A percentile compares a stretch with the other conserved stretches of the same genome.
phyloP scores from a whole-genome alignment of 2,329 filamentous ascomycete species.

The Arachnomyces sp. region DNA sequence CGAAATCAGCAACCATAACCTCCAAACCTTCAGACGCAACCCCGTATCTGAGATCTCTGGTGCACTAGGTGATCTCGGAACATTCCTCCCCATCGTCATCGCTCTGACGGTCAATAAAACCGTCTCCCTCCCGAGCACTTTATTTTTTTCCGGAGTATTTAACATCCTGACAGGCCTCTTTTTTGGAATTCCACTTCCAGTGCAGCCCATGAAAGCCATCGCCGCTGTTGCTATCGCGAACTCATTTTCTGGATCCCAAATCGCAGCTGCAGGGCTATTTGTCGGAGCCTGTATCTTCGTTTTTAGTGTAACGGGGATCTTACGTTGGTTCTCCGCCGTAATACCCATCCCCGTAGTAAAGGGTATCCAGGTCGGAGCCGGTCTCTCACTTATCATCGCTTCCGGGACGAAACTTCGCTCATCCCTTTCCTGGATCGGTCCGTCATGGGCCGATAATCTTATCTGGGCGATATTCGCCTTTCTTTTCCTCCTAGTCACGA shows the following conservation, averaged over 20 bases:
- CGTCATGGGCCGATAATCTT: conserved; percentile 66
- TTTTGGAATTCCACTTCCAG: conserved; percentile 84
- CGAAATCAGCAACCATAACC: conserved; percentile 41
- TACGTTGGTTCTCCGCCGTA: conserved; percentile 63
- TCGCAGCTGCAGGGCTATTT: conserved; percentile 74
- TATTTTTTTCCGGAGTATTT: conserved; percentile 81
- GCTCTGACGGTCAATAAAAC: conserved; percentile 71
- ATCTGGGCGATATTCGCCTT: conserved; percentile 71
- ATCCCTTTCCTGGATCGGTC: conserved; percentile 60
- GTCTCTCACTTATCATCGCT: conserved; percentile 71
- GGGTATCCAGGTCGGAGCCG: conserved; percentile 89
- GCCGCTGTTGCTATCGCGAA: conserved; percentile 78
- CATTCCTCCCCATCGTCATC: conserved; percentile 80
- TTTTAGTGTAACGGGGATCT: conserved; percentile 70
- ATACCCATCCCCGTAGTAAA: conserved; percentile 85
- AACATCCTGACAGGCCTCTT: conserved; percentile 74
- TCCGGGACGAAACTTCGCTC: conserved; percentile 63
- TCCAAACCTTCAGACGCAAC: conserved; percentile 47
- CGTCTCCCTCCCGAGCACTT: conserved; percentile 72
- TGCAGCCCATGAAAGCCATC: conserved; percentile 87
- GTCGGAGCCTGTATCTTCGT: conserved; percentile 67
- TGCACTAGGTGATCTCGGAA: conserved; percentile 81
- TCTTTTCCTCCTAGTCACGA: conserved; percentile 60
- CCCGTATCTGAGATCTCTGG: conserved; percentile 76
- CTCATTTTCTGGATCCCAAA: conserved; percentile 59